Evolutionary conservation across 345 rosid genomes (phyloP), one percentile per base, ranked within the genome.

Genomic region (Eutrema yunnanense): DNA sequence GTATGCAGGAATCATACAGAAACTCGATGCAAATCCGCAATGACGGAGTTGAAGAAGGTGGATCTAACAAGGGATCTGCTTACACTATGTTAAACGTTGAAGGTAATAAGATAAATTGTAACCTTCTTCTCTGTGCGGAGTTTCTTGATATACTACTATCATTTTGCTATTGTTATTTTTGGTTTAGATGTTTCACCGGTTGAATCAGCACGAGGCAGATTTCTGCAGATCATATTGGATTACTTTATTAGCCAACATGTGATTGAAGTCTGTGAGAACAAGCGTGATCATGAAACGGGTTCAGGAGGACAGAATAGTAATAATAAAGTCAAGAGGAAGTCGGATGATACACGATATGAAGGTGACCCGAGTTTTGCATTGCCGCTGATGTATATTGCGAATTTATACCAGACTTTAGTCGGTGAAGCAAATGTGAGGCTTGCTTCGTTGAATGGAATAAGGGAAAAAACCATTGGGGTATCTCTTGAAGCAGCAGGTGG

Each of bases 401-500:
- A 94, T 77, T 61, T 94, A 83, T 94, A 94, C 10, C 95, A 91
- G 75, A 86, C 88, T 49, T 83, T 94, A 64, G 96, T 84, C 36
- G 75, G 73, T 71, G 95, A 89, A 74, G 98, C 85, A 51, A 91
- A 91, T 81, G 66, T 76, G 74, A 85, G 97, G 72, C 77, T 91
- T 72, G 84, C 84, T 86, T 86, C 92, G 27, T 75, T 91, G 83
- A 88, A 58, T 85, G 95, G 88, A 22, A 74, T 86, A 73, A 92
- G 92, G 9, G 97, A 88, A 59, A 94, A 91, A 82, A 86, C 87
- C 7, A 84, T 91, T 54, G 96, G 97, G 12, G 88, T 91, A 41
- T 91, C 97, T 54, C 96, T 94, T 72, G 97, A 94, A 88, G 96
- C 97, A 14, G 88, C 97, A 8, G 97, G 98, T 76, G 98, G 97